Evolutionary conservation across 306 rosid genomes (phyloP).

Genomic region (Gastrolobium bilobum): DNA sequence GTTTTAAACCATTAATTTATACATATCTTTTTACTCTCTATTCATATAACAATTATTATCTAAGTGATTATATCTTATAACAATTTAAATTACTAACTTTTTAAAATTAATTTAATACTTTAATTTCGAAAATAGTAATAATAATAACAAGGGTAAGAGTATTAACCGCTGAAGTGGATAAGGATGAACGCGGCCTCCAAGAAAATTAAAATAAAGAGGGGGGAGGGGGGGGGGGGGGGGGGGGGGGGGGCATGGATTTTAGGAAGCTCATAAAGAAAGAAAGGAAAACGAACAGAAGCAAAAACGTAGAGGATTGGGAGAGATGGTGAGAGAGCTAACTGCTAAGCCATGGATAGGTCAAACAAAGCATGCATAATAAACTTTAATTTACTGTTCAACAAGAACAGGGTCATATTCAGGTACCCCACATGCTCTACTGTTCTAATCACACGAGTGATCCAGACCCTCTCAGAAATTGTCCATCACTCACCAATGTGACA

Average conservation of each 20-base stretch:
- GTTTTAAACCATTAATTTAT: no score
- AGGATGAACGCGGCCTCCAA: constrained; percentile 44
- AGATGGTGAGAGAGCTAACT: background rate
- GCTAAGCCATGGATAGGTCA: constrained; percentile 9
- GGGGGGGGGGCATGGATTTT: no score
- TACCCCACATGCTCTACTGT: constrained; percentile 54
- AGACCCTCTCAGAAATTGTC: constrained; percentile 42
- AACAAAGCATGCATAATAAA: constrained; percentile 19
- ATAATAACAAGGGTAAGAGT: no score
- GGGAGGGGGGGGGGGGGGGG: no score
- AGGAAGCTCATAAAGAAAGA: constrained; percentile 1
- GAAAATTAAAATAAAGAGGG: constrained; percentile 34
- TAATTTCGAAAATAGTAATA: no score
- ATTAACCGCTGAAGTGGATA: constrained; percentile 32
- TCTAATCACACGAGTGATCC: constrained; percentile 59
- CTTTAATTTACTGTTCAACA: constrained; percentile 39
- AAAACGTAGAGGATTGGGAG: constrained; percentile 49
- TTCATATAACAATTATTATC: no score
- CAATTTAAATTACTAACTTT: no score
- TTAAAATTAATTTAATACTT: no score
- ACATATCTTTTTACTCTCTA: no score
- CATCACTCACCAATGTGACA: constrained; percentile 28
- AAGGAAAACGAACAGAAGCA: constrained; percentile 9
- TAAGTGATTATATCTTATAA: no score
- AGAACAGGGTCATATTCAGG: constrained; percentile 46